A percentile compares a stretch with the other conserved stretches of the same genome.
Evolutionary conservation across 768 basidiomycete genomes (phyloP).

Genomic region (Sporobolomyces pararoseus): DNA sequence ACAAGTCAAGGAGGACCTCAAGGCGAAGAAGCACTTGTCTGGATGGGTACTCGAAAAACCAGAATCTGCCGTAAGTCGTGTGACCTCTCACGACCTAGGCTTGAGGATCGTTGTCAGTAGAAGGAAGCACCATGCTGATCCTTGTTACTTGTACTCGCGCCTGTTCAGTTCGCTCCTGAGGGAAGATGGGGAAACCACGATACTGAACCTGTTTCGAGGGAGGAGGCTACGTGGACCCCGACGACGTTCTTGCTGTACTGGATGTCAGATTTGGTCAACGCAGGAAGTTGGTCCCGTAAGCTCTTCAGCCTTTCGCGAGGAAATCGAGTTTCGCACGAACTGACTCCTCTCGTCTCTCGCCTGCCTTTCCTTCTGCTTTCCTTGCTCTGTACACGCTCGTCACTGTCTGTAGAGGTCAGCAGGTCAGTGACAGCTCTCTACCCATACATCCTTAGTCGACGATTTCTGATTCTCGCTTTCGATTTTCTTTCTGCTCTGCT

Average conservation of each 20-base stretch:
- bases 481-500: too few relatives aligned
- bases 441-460: neutral
- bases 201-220: slow-evolving; percentile 12
- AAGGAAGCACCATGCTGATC: too few relatives aligned
- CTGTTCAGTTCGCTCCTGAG: slow-evolving; percentile 33
- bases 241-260: slow-evolving; percentile 19
- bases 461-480: too few relatives aligned
- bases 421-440: neutral
- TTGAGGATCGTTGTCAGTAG: too few relatives aligned
- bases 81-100: too few relatives aligned
- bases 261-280: slow-evolving; percentile 23
- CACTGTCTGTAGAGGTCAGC: slow-evolving; percentile 15
- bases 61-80: slow-evolving; percentile 12
- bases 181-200: slow-evolving; percentile 15
- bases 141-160: too few relatives aligned
- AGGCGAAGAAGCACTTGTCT: neutral
- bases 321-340: neutral
- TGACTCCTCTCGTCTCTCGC: neutral
- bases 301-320: neutral
- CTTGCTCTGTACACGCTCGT: neutral
- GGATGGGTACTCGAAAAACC: slow-evolving; percentile 25
- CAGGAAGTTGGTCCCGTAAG: slow-evolving; percentile 8
- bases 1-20: slow-evolving; percentile 14
- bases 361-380: neutral
- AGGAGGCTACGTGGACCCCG: slow-evolving; percentile 14